Evolutionary conservation across 768 basidiomycete genomes (phyloP).

Genomic region (Leccinum broughii): DNA sequence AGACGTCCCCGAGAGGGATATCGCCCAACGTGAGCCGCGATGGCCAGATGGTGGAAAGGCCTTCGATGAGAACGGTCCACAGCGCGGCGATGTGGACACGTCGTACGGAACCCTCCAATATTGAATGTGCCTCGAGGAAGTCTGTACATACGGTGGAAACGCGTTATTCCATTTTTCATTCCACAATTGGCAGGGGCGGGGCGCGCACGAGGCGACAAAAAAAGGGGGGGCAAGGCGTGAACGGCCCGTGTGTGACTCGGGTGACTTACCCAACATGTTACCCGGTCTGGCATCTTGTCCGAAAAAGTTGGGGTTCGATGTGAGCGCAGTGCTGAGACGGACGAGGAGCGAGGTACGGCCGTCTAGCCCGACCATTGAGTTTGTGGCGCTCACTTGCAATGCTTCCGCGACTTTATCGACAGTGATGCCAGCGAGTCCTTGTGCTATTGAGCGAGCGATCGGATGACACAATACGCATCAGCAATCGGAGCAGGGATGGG

Average conservation of each 20-base stretch:
- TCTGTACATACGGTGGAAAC: slow-evolving; percentile 41
- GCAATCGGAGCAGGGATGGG: background rate
- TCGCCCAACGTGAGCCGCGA: slow-evolving; percentile 65
- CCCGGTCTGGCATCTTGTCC: slow-evolving; percentile 76
- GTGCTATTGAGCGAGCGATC: slow-evolving; percentile 46
- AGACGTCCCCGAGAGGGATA: slow-evolving; percentile 86
- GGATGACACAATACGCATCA: slow-evolving; percentile 14
- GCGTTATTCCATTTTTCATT: slow-evolving; percentile 2
- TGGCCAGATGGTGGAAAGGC: slow-evolving; percentile 90
- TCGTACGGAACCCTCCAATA: slow-evolving; percentile 39
- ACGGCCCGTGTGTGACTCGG: background rate
- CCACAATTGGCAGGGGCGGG: background rate
- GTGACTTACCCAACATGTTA: slow-evolving; percentile 65
- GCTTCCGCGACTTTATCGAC: slow-evolving; percentile 56
- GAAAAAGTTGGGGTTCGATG: slow-evolving; percentile 65
- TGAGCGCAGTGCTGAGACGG: slow-evolving; percentile 72
- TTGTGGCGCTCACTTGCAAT: slow-evolving; percentile 77
- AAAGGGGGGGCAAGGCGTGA: background rate
- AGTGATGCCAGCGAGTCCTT: slow-evolving; percentile 66
- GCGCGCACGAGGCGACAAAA: background rate
- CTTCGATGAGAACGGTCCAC: slow-evolving; percentile 81
- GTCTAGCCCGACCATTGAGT: slow-evolving; percentile 89
- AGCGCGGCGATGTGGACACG: slow-evolving; percentile 70
- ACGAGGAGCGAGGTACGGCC: slow-evolving; percentile 79
- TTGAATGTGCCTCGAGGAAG: slow-evolving; percentile 63